A percentile compares a stretch with the other conserved stretches of the same genome.
Conservation (phyloP, 192 early-diverging fungal genomes). For the Rhizoclosmatium sp. region DNA sequence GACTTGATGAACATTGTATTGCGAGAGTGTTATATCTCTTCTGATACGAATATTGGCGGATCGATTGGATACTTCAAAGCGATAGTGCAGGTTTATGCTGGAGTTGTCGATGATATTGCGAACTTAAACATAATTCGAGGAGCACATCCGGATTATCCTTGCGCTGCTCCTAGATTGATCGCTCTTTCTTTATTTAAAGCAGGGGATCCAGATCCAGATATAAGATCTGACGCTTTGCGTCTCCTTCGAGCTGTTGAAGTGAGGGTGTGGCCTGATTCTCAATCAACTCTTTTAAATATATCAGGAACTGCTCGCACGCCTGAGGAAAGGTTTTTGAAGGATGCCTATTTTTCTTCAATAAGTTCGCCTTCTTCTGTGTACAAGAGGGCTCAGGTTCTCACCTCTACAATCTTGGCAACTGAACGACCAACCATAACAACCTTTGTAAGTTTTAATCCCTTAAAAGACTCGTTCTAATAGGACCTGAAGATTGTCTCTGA, state of each 20-base stretch:
- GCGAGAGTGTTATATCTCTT: constrained; percentile 73
- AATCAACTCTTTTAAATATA: background rate
- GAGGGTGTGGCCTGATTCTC: constrained; percentile 30
- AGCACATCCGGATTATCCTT: constrained; percentile 62
- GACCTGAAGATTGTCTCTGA: constrained; percentile 71
- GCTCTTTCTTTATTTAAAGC: constrained; percentile 76
- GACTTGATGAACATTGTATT: constrained; percentile 71
- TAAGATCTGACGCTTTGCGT: constrained; percentile 74
- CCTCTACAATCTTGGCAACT: constrained; percentile 74
- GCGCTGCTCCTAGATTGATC: constrained; percentile 53
- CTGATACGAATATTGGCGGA: constrained; percentile 56
- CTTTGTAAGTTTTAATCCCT: constrained; percentile 47
- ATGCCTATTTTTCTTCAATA: constrained; percentile 64
- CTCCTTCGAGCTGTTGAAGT: constrained; percentile 77
- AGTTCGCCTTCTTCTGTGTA: constrained; percentile 79
- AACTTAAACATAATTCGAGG: constrained; percentile 5
- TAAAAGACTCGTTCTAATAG: constrained; percentile 8
- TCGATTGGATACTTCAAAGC: constrained; percentile 73
- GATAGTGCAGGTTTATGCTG: constrained; percentile 72
- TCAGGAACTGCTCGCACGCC: background rate
- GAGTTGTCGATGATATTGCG: background rate
- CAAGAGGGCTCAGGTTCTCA: constrained; percentile 75
- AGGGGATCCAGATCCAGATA: constrained; percentile 73
- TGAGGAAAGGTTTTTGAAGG: constrained; percentile 17
- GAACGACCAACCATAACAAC: constrained; percentile 70